phyloP scores from a whole-genome alignment of 257 asterid genomes.

The Vinca minor region DNA sequence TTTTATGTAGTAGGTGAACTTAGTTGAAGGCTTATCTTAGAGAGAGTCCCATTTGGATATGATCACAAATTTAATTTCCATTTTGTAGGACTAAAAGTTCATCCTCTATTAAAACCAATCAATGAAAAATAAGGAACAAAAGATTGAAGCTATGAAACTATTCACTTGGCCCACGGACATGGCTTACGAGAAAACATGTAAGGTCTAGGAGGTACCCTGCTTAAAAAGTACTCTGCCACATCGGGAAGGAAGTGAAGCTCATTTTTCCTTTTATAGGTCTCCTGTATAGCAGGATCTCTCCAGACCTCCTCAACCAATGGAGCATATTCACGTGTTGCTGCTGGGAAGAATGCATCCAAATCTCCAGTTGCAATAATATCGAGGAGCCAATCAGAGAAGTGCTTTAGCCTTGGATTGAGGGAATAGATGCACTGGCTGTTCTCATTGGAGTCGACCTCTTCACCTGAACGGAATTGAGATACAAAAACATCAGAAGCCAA shows the following conservation, averaged over 20 bases:
- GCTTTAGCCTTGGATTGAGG: slow-evolving; percentile 71
- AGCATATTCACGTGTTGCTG: slow-evolving; percentile 98
- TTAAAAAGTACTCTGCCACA: slow-evolving; percentile 78
- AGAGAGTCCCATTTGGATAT: too few relatives aligned
- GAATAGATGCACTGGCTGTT: slow-evolving; percentile 55
- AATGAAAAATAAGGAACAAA: too few relatives aligned
- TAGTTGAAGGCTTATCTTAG: too few relatives aligned
- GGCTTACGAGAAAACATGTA: background rate
- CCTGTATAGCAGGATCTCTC: slow-evolving; percentile 88
- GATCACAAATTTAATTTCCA: too few relatives aligned
- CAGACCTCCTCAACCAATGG: slow-evolving; percentile 95
- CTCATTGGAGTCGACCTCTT: slow-evolving; percentile 33
- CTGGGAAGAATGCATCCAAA: slow-evolving; percentile 92
- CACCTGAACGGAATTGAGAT: slow-evolving; percentile 33
- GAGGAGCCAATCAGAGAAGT: slow-evolving; percentile 91
- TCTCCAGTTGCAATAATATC: slow-evolving; percentile 96
- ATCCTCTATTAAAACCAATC: too few relatives aligned
- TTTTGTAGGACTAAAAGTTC: too few relatives aligned
- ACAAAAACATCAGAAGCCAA: slow-evolving; percentile 8
- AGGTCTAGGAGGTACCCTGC: slow-evolving; percentile 49
- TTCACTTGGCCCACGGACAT: background rate
- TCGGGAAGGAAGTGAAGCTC: slow-evolving; percentile 92
- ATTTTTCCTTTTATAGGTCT: slow-evolving; percentile 60
- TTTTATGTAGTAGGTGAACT: background rate
- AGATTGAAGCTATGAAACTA: background rate